A percentile compares a stretch with the other conserved stretches of the same genome.
These are phyloP conservation scores for Zopfia rhizophila DNA, from an alignment of 2,329 filamentous ascomycete genomes.

Conservation along the genomic window DNA sequence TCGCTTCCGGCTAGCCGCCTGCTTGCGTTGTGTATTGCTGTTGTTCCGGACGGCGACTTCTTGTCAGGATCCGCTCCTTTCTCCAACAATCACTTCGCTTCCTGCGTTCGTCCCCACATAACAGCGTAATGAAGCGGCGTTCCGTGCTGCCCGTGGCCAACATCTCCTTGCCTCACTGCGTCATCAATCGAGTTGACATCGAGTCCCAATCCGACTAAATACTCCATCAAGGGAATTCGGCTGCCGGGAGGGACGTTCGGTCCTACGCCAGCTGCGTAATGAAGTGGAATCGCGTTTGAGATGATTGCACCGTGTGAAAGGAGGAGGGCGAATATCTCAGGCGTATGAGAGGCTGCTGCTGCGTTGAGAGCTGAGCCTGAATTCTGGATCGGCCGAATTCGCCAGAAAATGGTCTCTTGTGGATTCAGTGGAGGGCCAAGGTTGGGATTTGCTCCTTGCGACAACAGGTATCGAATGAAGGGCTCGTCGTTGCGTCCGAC, in stretches of 20 bases:
- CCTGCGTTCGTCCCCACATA: slow-evolving; percentile 11
- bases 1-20: no score
- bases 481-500: slow-evolving; percentile 9
- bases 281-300: slow-evolving; percentile 14
- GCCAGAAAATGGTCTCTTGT: neutral
- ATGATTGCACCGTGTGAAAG: slow-evolving; percentile 11
- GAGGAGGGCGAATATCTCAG: slow-evolving; percentile 17
- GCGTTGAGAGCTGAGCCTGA: slow-evolving; percentile 10
- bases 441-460: slow-evolving; percentile 10
- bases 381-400: slow-evolving; percentile 4
- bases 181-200: slow-evolving; percentile 9
- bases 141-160: neutral
- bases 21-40: no score
- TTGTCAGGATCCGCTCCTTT: slow-evolving; percentile 23
- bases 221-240: slow-evolving; percentile 19
- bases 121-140: slow-evolving; percentile 14
- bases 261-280: neutral
- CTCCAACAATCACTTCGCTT: slow-evolving; percentile 22
- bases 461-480: neutral
- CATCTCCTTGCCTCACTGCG: neutral
- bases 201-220: slow-evolving; percentile 14
- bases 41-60: slow-evolving; percentile 13
- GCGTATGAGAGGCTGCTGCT: slow-evolving; percentile 8
- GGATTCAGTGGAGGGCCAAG: slow-evolving; percentile 1
- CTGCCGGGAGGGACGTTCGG: neutral